Evolutionary conservation across 352 stramenopile species (phyloP).

Genomic region (Phytophthora pini): DNA sequence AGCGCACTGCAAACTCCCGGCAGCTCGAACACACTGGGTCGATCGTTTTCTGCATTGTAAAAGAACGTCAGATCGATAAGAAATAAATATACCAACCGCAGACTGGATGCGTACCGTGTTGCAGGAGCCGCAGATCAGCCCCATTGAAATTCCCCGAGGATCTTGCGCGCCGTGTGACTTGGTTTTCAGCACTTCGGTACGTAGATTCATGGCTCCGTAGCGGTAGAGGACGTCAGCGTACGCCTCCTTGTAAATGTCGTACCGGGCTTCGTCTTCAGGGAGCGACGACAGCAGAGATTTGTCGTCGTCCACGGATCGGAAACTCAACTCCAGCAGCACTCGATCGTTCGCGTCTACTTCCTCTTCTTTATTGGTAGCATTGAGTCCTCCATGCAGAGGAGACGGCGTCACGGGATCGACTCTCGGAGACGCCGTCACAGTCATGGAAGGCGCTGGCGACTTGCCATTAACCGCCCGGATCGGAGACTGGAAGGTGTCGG

Average conservation of each 20-base stretch:
- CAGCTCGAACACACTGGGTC: slow-evolving; percentile 69
- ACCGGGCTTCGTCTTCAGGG: slow-evolving; percentile 62
- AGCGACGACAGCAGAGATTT: slow-evolving; percentile 56
- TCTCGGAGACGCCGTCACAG: slow-evolving; percentile 31
- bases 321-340: slow-evolving; percentile 59
- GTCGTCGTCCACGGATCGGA: slow-evolving; percentile 44
- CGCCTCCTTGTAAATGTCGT: slow-evolving; percentile 83
- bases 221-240: slow-evolving; percentile 86
- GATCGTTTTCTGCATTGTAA: slow-evolving; percentile 48
- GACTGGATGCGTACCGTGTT: slow-evolving; percentile 46
- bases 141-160: slow-evolving; percentile 64
- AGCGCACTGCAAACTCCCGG: slow-evolving; percentile 80
- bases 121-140: slow-evolving; percentile 71
- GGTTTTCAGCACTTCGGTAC: slow-evolving; percentile 78
- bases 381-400: slow-evolving; percentile 20
- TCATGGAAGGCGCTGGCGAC: slow-evolving; percentile 38
- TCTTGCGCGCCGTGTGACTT: slow-evolving; percentile 38
- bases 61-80: background rate
- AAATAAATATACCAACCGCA: background rate
- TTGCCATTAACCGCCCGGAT: slow-evolving; percentile 37
- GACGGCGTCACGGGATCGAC: slow-evolving; percentile 22
- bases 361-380: slow-evolving; percentile 27
- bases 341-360: slow-evolving; percentile 50
- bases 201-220: slow-evolving; percentile 77
- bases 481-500: slow-evolving; percentile 60